Percentiles rank a stretch among this genome's conserved stretches.
phyloP scores from a whole-genome alignment of 208 protist genomes.

The Crithidia bombi region DNA sequence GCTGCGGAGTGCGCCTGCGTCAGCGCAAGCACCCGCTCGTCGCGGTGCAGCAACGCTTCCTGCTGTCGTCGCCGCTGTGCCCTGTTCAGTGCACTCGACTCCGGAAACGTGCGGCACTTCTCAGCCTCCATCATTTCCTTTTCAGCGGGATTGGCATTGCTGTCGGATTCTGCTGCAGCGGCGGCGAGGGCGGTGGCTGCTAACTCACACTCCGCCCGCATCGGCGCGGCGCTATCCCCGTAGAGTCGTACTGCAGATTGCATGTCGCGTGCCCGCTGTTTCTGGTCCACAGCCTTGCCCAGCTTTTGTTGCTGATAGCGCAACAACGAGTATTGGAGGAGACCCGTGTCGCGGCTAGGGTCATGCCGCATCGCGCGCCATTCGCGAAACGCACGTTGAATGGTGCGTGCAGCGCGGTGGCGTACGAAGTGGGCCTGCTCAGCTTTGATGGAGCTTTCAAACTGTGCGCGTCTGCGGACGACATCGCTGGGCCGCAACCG shows the following conservation, averaged over 20 bases:
- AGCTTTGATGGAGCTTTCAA: constrained; percentile 38
- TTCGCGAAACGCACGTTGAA: constrained; percentile 64
- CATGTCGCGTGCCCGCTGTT: constrained; percentile 30
- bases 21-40: constrained; percentile 45
- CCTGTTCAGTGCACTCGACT: not conserved
- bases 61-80: constrained; percentile 23
- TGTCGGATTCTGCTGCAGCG: not conserved
- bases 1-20: constrained; percentile 34
- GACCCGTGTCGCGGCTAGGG: constrained; percentile 37
- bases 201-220: constrained; percentile 6
- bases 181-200: not conserved
- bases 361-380: constrained; percentile 58
- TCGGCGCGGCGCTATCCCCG: constrained; percentile 37
- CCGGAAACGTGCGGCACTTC: not conserved
- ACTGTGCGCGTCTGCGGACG: constrained; percentile 41
- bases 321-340: constrained; percentile 47
- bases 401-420: constrained; percentile 52
- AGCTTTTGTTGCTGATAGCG: constrained; percentile 63
- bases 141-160: not conserved
- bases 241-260: constrained; percentile 27
- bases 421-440: constrained; percentile 43
- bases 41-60: constrained; percentile 45
- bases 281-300: constrained; percentile 27
- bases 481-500: constrained; percentile 60
- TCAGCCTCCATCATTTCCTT: not conserved